Base-by-base conservation (phyloP, 176 grass and related monocot species). In the Paspalum vaginatum region DNA sequence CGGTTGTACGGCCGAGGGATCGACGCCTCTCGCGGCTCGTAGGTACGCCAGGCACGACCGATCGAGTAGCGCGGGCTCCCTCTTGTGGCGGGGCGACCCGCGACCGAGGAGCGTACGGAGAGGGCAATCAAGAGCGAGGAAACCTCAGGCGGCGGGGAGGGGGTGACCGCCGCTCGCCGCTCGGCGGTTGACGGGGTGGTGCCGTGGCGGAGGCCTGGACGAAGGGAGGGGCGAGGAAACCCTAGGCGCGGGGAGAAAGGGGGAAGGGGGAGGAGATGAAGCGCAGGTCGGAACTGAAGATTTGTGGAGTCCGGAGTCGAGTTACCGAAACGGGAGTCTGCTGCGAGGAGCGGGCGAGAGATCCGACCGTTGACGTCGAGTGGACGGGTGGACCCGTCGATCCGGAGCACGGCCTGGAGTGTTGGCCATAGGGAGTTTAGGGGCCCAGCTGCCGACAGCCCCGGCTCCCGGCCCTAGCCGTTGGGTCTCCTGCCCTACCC, bases 291-390 rank as follows among this genome's bases (percentile, higher is more conserved):
- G 46, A 72, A 50, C 47, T 72, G 46, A 50, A 46, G 51, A 51
- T 72, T 70, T 21, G n/a, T n/a, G 18, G 18, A 9, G 20, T 56
- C n/a, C 17, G 27, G 68, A 51, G 21, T 51, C 46, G 46, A 51
- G 69, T 37, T 72, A 25, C 68, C 22, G 43, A 70, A 49, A 50
- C 6, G 45, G 44, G 45, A 27, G 49, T 16, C 21, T n/a, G 43
- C 7, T 37, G 45, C 44, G 41, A 44, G 45, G 67, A 17, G 68
- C 45, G n/a, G n/a, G n/a, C 3, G 32, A 32, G 32, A 32, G 24
- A 51, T 74, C 72, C 53, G 72, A 58, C 53, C 72, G 52, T 75
- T 58, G 72, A 75, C 20, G 38, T 56, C 20, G 37, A 5, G 18
- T 22, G 32, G 32, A 32, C 32, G 47, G 51, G 11, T 15, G 41